Evolutionary conservation across 768 basidiomycete genomes (phyloP).

Genomic region (Pleurotus citrinopileatus): DNA sequence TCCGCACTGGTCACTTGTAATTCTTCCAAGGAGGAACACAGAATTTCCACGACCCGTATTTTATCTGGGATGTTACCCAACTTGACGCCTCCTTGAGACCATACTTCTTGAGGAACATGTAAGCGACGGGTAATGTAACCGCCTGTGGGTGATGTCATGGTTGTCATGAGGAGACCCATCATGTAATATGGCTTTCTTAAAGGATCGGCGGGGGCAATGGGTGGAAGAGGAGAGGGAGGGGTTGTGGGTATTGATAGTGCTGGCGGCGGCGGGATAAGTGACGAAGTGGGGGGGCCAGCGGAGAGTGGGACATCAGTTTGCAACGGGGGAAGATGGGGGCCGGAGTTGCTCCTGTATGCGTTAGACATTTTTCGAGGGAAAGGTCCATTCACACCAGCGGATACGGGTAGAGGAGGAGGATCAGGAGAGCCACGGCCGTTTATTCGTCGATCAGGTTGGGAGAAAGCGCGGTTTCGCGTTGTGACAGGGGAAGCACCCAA

Average conservation of each 20-base stretch:
- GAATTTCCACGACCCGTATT: constrained; percentile 77
- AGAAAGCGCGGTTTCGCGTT: constrained; percentile 61
- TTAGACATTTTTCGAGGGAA: constrained; percentile 57
- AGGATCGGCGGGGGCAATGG: constrained; percentile 66
- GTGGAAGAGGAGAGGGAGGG: constrained; percentile 77
- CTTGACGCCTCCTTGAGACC: constrained; percentile 90
- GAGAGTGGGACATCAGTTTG: constrained; percentile 46
- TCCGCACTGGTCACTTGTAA: constrained; percentile 70
- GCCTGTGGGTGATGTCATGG: constrained; percentile 79
- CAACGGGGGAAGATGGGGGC: constrained; percentile 42
- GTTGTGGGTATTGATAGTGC: constrained; percentile 62
- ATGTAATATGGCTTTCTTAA: constrained; percentile 87
- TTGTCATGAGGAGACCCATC: constrained; percentile 77
- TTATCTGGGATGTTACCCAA: constrained; percentile 81
- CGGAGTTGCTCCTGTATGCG: constrained; percentile 56
- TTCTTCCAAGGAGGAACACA: constrained; percentile 78
- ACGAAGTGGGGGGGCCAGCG: constrained; percentile 22
- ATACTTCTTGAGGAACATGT: constrained; percentile 87
- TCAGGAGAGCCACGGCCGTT: constrained; percentile 50
- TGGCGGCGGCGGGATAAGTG: constrained; percentile 44
- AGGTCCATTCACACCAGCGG: constrained; percentile 34
- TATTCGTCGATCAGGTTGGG: constrained; percentile 70
- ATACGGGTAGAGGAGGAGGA: constrained; percentile 53
- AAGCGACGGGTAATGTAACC: constrained; percentile 84
- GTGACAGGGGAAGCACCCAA: constrained; percentile 25